These are phyloP conservation scores for Fusarium palustre DNA, from an alignment of 2,329 filamentous ascomycete genomes.

Conservation along the genomic window DNA sequence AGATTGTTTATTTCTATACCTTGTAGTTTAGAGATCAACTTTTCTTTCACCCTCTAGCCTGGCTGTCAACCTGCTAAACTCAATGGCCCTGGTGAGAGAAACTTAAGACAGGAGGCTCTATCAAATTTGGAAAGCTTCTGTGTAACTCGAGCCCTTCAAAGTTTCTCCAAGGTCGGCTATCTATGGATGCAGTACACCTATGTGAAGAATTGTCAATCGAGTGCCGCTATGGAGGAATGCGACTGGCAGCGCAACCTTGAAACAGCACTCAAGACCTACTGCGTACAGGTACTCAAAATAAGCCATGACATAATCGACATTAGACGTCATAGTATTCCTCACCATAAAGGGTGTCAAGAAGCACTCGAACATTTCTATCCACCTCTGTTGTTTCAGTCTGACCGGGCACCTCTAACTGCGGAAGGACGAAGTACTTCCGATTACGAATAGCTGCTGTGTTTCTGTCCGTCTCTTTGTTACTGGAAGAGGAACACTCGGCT, in stretches of 20 bases:
- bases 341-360: neutral
- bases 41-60: neutral
- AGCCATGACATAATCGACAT: neutral
- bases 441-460: neutral
- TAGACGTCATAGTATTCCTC: conserved; percentile 16
- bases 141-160: conserved; percentile 18
- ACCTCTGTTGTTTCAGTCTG: neutral
- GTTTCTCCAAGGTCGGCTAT: conserved; percentile 16
- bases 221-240: conserved; percentile 1
- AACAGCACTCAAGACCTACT: neutral
- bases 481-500: conserved; percentile 20
- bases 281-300: neutral
- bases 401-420: neutral
- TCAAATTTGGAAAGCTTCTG: conserved; percentile 18
- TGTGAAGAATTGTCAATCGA: conserved; percentile 21
- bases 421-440: conserved; percentile 8
- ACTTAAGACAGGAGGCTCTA: conserved; percentile 20
- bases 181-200: conserved; percentile 24
- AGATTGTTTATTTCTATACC: neutral
- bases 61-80: conserved; percentile 12
- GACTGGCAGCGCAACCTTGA: conserved; percentile 5
- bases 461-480: neutral
- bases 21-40: neutral
- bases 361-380: neutral
- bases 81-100: conserved; percentile 3